Conservation (phyloP, 208 protist genomes). For the Leishmania arabica region DNA sequence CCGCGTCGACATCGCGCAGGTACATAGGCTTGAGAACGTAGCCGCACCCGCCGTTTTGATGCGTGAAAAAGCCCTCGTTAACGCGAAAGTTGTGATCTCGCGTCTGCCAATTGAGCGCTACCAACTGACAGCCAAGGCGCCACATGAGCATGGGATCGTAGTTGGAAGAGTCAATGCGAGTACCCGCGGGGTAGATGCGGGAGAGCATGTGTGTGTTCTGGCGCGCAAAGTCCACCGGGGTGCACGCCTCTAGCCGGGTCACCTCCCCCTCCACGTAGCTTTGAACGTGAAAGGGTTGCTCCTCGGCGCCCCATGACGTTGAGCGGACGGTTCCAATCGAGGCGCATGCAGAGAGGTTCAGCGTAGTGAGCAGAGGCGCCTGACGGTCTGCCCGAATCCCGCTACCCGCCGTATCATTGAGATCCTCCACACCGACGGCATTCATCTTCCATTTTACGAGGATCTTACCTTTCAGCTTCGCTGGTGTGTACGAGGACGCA, state of each 20-base stretch:
- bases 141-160: slow-evolving; percentile 87
- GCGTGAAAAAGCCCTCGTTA: slow-evolving; percentile 88
- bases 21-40: slow-evolving; percentile 93
- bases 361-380: slow-evolving; percentile 5
- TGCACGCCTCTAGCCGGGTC: slow-evolving; percentile 9
- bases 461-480: slow-evolving; percentile 54
- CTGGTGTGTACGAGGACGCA: slow-evolving; percentile 40
- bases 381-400: slow-evolving; percentile 35
- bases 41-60: slow-evolving; percentile 92
- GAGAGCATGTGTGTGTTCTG: slow-evolving; percentile 77
- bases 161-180: slow-evolving; percentile 92
- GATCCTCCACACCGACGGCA: slow-evolving; percentile 35
- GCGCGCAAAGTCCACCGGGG: slow-evolving; percentile 29
- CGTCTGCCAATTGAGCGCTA: slow-evolving; percentile 93
- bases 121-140: slow-evolving; percentile 87
- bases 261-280: slow-evolving; percentile 57
- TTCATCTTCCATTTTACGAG: slow-evolving; percentile 74
- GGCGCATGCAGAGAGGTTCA: slow-evolving; percentile 40
- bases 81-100: slow-evolving; percentile 57
- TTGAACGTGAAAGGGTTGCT: slow-evolving; percentile 51
- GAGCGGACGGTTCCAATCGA: slow-evolving; percentile 47
- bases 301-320: slow-evolving; percentile 39
- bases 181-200: slow-evolving; percentile 93
- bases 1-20: slow-evolving; percentile 33
- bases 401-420: slow-evolving; percentile 42